Evolutionary conservation across 805 yeast species (phyloP).

Genomic region (Ogataea minuta): DNA sequence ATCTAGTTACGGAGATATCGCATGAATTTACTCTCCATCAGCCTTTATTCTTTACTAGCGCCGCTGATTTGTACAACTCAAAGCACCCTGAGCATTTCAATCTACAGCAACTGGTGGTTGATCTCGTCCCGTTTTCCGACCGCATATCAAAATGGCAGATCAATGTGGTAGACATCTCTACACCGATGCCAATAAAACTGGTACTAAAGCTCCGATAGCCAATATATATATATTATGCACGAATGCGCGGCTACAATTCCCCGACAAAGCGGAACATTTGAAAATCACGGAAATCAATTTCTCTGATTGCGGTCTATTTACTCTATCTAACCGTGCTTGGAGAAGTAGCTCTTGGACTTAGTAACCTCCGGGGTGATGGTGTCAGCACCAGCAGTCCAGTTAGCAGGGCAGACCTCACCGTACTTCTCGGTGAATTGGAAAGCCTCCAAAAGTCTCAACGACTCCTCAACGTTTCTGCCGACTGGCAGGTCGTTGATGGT

Average conservation of each 20-base stretch:
- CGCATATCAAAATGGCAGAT: constrained; percentile 13
- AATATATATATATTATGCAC: no score
- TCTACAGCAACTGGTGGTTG: constrained; percentile 4
- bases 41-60: constrained; percentile 23
- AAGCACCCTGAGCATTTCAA: constrained; percentile 9
- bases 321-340: constrained; percentile 37
- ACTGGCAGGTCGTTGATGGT: constrained; percentile 99
- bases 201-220: constrained; percentile 1
- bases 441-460: constrained; percentile 95
- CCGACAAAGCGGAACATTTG: no score
- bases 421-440: constrained; percentile 99
- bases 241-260: no score
- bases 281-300: no score
- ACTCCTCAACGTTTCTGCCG: constrained; percentile 98
- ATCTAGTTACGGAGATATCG: constrained; percentile 20
- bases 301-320: neutral
- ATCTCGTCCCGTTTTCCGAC: constrained; percentile 19
- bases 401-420: constrained; percentile 99
- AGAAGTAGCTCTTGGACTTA: constrained; percentile 78
- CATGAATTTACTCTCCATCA: constrained; percentile 12
- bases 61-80: constrained; percentile 28
- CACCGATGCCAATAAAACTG: constrained; percentile 8
- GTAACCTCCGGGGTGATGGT: constrained; percentile 83
- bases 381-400: constrained; percentile 96
- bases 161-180: constrained; percentile 19